Conservation (phyloP, 1,284 basidiomycete genomes). For the Ceratobasidium sp. region DNA sequence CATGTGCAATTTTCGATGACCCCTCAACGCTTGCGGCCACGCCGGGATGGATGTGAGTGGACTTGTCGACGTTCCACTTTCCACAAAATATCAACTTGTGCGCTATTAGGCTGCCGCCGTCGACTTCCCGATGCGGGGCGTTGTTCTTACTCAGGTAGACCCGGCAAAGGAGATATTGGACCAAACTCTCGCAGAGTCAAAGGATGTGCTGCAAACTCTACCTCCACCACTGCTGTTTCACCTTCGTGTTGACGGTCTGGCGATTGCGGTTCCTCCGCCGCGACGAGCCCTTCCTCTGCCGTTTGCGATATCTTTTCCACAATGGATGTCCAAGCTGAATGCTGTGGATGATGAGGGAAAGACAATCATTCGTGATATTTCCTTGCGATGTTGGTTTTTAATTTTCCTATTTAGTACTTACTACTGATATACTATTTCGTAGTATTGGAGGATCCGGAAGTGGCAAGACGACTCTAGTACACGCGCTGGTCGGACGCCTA, state of each 20-base stretch:
- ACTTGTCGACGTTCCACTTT: neutral
- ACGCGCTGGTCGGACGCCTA: constrained; percentile 57
- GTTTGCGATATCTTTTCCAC: constrained; percentile 22
- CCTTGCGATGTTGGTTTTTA: constrained; percentile 55
- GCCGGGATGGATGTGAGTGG: constrained; percentile 4
- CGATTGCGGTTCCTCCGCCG: constrained; percentile 56
- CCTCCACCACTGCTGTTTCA: constrained; percentile 58
- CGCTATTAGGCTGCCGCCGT: neutral
- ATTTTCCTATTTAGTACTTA: neutral
- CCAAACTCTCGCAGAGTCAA: neutral
- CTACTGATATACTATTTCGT: neutral
- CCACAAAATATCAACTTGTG: neutral
- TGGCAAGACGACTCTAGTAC: constrained; percentile 60
- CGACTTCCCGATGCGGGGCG: neutral
- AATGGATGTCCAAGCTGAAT: constrained; percentile 24
- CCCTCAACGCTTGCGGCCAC: neutral
- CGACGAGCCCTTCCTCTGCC: constrained; percentile 41
- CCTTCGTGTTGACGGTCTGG: constrained; percentile 55
- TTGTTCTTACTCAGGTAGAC: neutral
- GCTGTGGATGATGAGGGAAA: constrained; percentile 48
- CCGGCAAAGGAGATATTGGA: neutral
- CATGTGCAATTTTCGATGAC: neutral
- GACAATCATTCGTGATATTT: constrained; percentile 57
- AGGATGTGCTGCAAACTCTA: constrained; percentile 50
- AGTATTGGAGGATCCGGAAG: constrained; percentile 58